Percentiles rank a stretch among this genome's conserved stretches.
Conservation (phyloP, 345 rosid species). For the Zanthoxylum bungeanum region DNA sequence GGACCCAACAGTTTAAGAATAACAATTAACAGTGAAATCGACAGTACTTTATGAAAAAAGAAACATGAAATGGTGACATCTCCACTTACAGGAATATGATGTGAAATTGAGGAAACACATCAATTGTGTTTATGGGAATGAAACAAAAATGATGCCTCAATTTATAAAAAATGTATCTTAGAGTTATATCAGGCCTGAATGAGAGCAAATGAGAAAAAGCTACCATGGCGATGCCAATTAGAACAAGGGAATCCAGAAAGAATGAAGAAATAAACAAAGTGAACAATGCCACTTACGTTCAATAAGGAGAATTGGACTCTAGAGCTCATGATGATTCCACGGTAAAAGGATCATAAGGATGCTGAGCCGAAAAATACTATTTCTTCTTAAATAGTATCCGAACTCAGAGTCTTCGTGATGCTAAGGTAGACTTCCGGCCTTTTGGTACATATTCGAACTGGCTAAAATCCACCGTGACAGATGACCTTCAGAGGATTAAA, state of each 20-base stretch:
- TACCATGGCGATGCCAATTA: not conserved
- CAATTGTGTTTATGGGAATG: not conserved
- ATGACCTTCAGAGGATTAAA: constrained; percentile 38
- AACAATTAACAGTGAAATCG: not conserved
- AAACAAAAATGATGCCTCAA: constrained; percentile 1
- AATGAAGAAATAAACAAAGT: not conserved
- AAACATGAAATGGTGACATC: not conserved
- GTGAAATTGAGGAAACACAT: not conserved
- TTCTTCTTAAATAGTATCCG: constrained; percentile 17
- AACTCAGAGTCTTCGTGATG: constrained; percentile 34
- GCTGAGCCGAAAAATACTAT: not conserved
- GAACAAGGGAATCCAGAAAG: not conserved
- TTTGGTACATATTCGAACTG: constrained; percentile 57
- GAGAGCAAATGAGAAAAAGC: not conserved
- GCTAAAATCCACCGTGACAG: constrained; percentile 43
- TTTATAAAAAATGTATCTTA: not conserved
- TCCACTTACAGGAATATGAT: constrained; percentile 15
- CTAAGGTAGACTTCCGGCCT: constrained; percentile 23
- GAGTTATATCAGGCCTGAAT: constrained; percentile 1
- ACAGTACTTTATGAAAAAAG: not conserved
- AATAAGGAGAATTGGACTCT: not conserved
- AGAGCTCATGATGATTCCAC: constrained; percentile 2
- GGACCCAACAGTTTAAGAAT: not conserved
- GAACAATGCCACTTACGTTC: constrained; percentile 2
- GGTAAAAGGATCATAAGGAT: constrained; percentile 3